Conservation (phyloP, 2,329 filamentous ascomycete species). For the Penicillium sp. region DNA sequence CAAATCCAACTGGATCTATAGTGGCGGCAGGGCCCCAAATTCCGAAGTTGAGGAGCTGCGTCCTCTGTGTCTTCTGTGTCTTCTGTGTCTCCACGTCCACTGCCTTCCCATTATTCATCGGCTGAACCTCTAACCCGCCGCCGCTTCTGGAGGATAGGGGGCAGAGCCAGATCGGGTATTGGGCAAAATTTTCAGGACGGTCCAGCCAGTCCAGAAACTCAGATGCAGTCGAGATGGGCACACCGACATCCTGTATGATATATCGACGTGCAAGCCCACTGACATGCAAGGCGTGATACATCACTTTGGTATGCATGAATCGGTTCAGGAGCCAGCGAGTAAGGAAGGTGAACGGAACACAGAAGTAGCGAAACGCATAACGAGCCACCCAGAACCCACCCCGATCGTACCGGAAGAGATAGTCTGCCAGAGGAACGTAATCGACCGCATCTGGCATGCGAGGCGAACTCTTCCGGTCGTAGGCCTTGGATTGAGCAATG, state of each 20-base stretch:
- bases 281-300: constrained; percentile 61
- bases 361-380: constrained; percentile 60
- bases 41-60: constrained; percentile 52
- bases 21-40: constrained; percentile 75
- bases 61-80: background rate
- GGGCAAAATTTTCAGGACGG: constrained; percentile 36
- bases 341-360: constrained; percentile 57
- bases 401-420: constrained; percentile 53
- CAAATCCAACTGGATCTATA: constrained; percentile 53
- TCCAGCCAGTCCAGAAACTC: constrained; percentile 54
- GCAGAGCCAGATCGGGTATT: constrained; percentile 60
- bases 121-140: constrained; percentile 8
- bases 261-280: constrained; percentile 55
- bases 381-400: constrained; percentile 63
- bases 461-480: background rate
- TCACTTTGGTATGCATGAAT: constrained; percentile 59
- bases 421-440: constrained; percentile 35
- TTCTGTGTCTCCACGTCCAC: background rate
- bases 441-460: constrained; percentile 14
- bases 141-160: constrained; percentile 33
- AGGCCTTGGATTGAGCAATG: background rate
- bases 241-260: constrained; percentile 60
- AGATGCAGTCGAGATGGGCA: constrained; percentile 52
- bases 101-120: background rate
- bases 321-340: constrained; percentile 58